Percentiles rank a stretch among this genome's conserved stretches.
Conservation (phyloP, 2,329 filamentous ascomycete genomes). For the Pyrenophora teres region DNA sequence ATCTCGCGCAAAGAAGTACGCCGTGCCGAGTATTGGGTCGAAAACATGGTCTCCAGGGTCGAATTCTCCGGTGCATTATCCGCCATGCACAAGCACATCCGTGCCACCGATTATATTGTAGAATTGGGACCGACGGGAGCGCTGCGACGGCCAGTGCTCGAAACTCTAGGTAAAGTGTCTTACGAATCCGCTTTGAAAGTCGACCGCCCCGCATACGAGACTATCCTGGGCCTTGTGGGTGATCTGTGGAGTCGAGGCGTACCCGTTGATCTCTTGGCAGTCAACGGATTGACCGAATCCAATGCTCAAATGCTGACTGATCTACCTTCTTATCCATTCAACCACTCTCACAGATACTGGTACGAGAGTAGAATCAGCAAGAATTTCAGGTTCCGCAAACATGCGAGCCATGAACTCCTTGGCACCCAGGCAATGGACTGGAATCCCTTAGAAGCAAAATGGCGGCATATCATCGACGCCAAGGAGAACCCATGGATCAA, state of each 20-base stretch:
- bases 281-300: background rate
- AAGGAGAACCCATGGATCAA: background rate
- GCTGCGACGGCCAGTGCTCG: conserved; percentile 28
- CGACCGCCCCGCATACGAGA: background rate
- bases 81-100: conserved; percentile 29
- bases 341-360: conserved; percentile 33
- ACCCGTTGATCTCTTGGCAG: background rate
- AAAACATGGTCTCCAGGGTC: conserved; percentile 31
- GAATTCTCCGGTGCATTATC: conserved; percentile 53
- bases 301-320: conserved; percentile 1
- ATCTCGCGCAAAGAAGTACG: conserved; percentile 22
- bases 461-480: background rate
- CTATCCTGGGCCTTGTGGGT: background rate
- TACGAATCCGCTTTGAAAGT: background rate
- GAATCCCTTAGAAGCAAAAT: conserved; percentile 17
- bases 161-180: background rate
- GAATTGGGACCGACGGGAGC: conserved; percentile 44
- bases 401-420: conserved; percentile 13
- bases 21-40: background rate
- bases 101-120: conserved; percentile 5
- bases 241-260: background rate
- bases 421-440: conserved; percentile 23
- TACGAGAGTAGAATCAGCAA: conserved; percentile 15
- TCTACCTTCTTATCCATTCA: conserved; percentile 24
- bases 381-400: conserved; percentile 4